Evolutionary conservation across 176 grass and related monocot genomes (phyloP).

Genomic region (Cenchrus fungigraminus): DNA sequence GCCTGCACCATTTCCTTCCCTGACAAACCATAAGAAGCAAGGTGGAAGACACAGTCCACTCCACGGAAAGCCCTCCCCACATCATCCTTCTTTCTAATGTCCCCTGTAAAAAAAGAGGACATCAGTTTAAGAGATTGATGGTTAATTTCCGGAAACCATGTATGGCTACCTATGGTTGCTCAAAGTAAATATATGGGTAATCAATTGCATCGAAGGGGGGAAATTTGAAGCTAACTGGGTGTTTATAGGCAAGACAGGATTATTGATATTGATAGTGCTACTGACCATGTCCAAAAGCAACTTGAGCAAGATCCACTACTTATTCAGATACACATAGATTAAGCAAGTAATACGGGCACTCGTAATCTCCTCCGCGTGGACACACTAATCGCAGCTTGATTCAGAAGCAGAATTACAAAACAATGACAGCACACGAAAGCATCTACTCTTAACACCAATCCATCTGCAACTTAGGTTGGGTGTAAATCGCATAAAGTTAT

Average conservation of each 20-base stretch:
- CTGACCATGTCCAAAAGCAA: neutral
- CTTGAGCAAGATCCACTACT: neutral
- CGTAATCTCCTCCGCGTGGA: neutral
- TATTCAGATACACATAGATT: neutral
- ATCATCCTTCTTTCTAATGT: slow-evolving; percentile 68
- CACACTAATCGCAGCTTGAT: neutral
- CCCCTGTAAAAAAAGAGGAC: slow-evolving; percentile 50
- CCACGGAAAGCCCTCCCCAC: slow-evolving; percentile 53
- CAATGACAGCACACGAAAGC: neutral
- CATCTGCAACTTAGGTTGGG: neutral
- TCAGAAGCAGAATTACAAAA: neutral
- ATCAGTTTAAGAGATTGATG: too few species aligned
- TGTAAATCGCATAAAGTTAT: neutral
- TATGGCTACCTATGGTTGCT: too few species aligned
- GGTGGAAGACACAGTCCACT: slow-evolving; percentile 81
- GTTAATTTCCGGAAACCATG: neutral
- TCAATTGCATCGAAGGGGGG: neutral
- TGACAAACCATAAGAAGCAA: slow-evolving; percentile 96
- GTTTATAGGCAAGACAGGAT: neutral
- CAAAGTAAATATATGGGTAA: neutral
- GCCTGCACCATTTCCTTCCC: slow-evolving; percentile 89
- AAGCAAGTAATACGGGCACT: neutral
- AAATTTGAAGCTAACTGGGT: too few species aligned
- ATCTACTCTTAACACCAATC: neutral
- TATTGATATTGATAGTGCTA: neutral